phyloP scores from a whole-genome alignment of 352 stramenopile species.

The Globisporangium paroecandrum region DNA sequence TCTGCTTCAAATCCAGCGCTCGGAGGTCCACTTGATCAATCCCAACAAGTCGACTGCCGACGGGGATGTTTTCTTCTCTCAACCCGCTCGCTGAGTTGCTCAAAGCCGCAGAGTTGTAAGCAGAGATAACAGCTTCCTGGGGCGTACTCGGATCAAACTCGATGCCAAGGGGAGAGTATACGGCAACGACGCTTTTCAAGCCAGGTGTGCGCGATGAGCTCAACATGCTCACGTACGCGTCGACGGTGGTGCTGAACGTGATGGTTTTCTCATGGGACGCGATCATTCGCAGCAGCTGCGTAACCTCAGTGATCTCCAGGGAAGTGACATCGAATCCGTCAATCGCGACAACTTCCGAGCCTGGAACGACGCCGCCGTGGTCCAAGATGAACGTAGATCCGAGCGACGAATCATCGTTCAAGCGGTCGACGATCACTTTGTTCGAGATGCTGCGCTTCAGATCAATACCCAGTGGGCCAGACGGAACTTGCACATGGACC shows the following conservation, averaged over 20 bases:
- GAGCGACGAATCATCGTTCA: constrained; percentile 31
- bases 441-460: constrained; percentile 40
- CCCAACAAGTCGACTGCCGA: constrained; percentile 43
- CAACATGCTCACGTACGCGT: constrained; percentile 34
- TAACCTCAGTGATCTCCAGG: constrained; percentile 33
- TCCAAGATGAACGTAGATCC: constrained; percentile 39
- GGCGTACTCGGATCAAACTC: constrained; percentile 25
- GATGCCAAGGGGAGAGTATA: constrained; percentile 26
- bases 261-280: constrained; percentile 46
- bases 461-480: constrained; percentile 51
- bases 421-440: constrained; percentile 41
- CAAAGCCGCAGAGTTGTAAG: constrained; percentile 8
- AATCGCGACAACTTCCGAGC: constrained; percentile 48
- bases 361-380: constrained; percentile 41
- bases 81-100: constrained; percentile 19
- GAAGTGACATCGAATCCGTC: constrained; percentile 43
- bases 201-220: constrained; percentile 14
- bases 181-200: constrained; percentile 21
- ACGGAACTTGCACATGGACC: constrained; percentile 33
- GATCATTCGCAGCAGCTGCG: constrained; percentile 36
- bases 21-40: constrained; percentile 47
- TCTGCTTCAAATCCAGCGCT: constrained; percentile 29
- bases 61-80: constrained; percentile 22
- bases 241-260: constrained; percentile 46
- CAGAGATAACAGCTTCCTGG: constrained; percentile 22